Base-by-base conservation (phyloP, 768 basidiomycete species). In the Trametes coccinea region DNA sequence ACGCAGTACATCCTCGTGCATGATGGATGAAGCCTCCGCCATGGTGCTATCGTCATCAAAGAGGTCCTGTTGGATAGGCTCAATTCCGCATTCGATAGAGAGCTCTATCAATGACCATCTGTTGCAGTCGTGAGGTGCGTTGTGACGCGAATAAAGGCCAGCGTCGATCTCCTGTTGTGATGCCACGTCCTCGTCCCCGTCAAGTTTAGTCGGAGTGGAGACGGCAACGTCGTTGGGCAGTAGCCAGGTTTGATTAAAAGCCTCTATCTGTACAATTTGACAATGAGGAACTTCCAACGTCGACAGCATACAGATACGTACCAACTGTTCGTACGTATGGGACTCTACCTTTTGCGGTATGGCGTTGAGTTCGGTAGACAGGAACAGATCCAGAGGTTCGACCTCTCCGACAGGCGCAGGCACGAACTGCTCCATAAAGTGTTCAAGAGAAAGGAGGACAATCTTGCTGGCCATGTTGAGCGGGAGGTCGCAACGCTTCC, bases 71-170 rank as follows among this genome's bases (percentile, higher is more conserved):
- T 37, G 11, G 5, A 27, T 30, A 5, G 44, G 11, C 7, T 27
- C 22, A 2, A 33, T 45, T 37, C 53, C 47, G 59, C 59, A 60
- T 30, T 60, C 59, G 34, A 53, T 47, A 4, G 45, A 47, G 13
- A 60, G 44, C 27, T 60, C 59, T 5, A 60, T 46, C 33, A 5
- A n/a, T 3, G 52, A 39, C 51, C 50, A 53, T 11, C 29, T 33
- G 30, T 44, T 33, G 3, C 7, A 22, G 45, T 16, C 14, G 5
- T 9, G 9, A 37, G 14, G 27, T 46, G 17, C 4, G 39, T 13
- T 49, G 31, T 17, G 14, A 13, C 17, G 14, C 1, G 4, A 37
- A 14, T 49, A 57, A n/a, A 57, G 17, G 2, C 47, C 45, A 16
- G 17, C 37, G 27, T 57, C 47, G 10, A 40, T 31, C 37, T 27